Conservation (phyloP, 2,329 filamentous ascomycete genomes). For the Aspergillus fructus region DNA sequence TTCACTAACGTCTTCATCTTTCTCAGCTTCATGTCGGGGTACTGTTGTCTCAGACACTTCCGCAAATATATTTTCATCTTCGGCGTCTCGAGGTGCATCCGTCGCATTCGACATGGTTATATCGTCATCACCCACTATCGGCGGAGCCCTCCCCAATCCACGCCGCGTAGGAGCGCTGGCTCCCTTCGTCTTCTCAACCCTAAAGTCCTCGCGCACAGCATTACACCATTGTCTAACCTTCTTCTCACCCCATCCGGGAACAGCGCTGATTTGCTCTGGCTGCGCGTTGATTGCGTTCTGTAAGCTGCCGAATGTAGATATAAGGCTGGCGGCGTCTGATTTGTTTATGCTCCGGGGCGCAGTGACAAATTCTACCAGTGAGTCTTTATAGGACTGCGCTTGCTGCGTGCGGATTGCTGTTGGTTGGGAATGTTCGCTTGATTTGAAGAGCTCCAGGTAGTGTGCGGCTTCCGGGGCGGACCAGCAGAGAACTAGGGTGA, state of each 20-base stretch:
- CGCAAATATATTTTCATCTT: conserved; percentile 46
- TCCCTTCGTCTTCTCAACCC: conserved; percentile 69
- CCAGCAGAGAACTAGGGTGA: conserved; percentile 92
- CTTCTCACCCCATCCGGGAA: conserved; percentile 93
- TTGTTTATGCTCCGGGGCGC: conserved; percentile 89
- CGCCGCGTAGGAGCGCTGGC: conserved; percentile 38
- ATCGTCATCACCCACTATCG: conserved; percentile 22
- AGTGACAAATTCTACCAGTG: conserved; percentile 88
- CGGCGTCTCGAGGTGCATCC: conserved; percentile 42
- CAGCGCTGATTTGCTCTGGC: conserved; percentile 76
- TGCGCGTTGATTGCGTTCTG: conserved; percentile 83
- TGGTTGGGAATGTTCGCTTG: conserved; percentile 81
- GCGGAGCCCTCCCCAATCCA: conserved; percentile 27
- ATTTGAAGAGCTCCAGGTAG: conserved; percentile 94
- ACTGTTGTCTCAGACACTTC: conserved; percentile 25
- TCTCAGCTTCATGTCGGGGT: conserved; percentile 11
- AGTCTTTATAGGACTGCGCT: conserved; percentile 78
- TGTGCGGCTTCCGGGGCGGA: conserved; percentile 88
- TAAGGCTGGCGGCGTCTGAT: conserved; percentile 84
- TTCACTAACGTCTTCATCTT: conserved; percentile 52
- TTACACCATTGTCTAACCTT: conserved; percentile 86
- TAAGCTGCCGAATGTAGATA: conserved; percentile 88
- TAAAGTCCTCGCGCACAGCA: conserved; percentile 81
- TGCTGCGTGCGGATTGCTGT: conserved; percentile 83
- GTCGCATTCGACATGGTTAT: conserved; percentile 9